A percentile compares a stretch with the other conserved stretches of the same genome.
phyloP scores from a whole-genome alignment of 352 stramenopile genomes.

The Globisporangium iwayamae region DNA sequence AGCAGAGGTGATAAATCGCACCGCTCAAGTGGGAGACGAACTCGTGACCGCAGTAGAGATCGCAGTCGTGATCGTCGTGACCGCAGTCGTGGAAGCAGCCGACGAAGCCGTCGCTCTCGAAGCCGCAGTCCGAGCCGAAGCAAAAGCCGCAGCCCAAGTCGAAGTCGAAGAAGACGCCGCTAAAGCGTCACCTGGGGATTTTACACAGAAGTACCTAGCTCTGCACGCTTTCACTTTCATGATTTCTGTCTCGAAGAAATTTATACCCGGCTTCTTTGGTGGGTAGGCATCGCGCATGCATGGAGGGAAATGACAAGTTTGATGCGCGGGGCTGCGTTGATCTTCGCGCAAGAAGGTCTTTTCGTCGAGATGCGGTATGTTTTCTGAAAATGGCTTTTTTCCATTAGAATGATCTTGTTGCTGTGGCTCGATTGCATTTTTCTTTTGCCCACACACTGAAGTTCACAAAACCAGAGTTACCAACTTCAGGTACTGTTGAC shows the following conservation, averaged over 20 bases:
- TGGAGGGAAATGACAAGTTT: background rate
- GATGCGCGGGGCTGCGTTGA: background rate
- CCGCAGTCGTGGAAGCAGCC: slow-evolving; percentile 24
- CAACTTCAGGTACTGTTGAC: background rate
- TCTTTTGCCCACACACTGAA: background rate
- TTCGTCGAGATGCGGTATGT: slow-evolving; percentile 8
- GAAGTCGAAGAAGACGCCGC: slow-evolving; percentile 34
- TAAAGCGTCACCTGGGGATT: slow-evolving; percentile 6
- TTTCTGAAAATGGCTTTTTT: background rate
- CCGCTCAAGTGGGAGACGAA: slow-evolving; percentile 4
- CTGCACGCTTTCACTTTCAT: slow-evolving; percentile 7
- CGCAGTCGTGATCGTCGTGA: slow-evolving; percentile 28
- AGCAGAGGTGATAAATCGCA: slow-evolving; percentile 13
- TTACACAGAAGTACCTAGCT: slow-evolving; percentile 9
- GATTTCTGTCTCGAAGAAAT: slow-evolving; percentile 6
- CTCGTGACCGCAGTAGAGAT: slow-evolving; percentile 16
- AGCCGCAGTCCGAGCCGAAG: slow-evolving; percentile 23
- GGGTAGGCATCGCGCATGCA: background rate
- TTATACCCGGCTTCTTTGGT: slow-evolving; percentile 13
- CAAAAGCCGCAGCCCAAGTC: slow-evolving; percentile 36
- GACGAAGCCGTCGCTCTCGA: slow-evolving; percentile 29
- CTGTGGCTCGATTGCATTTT: background rate
- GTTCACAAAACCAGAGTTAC: too few species aligned
- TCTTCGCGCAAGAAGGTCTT: background rate
- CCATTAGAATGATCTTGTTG: background rate